Conservation (phyloP, 345 rosid genomes). For the Eucalyptus tenuipes region DNA sequence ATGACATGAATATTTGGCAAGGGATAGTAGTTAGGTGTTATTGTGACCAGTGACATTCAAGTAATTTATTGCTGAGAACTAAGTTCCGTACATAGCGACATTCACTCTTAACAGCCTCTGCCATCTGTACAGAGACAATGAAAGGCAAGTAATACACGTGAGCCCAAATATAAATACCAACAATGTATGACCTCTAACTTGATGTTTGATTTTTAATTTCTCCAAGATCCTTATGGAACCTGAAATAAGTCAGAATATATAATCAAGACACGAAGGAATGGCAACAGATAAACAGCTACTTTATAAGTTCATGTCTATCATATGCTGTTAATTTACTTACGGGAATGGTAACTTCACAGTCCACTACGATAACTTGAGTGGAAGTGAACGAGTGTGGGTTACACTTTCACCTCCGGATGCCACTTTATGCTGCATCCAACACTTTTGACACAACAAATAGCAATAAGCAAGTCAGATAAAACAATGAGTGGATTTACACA, state of each 20-base stretch:
- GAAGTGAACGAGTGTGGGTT: not conserved
- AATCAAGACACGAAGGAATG: not conserved
- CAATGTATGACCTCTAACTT: not conserved
- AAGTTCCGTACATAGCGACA: not conserved
- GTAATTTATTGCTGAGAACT: not conserved
- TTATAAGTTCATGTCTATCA: not conserved
- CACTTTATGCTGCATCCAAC: conserved; percentile 98
- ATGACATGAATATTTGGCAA: not conserved
- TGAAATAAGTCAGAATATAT: not conserved
- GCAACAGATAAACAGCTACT: not conserved
- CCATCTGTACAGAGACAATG: not conserved
- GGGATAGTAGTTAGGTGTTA: not conserved
- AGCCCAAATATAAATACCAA: not conserved
- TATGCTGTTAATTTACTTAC: not conserved
- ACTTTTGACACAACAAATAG: conserved; percentile 17
- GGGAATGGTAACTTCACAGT: not conserved
- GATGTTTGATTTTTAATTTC: not conserved
- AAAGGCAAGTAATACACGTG: not conserved
- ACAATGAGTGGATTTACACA: not conserved
- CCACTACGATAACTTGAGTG: not conserved
- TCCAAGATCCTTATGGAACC: not conserved
- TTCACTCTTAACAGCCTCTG: not conserved
- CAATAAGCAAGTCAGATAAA: not conserved
- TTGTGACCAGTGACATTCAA: not conserved
- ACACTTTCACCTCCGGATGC: conserved; percentile 38